These are phyloP conservation scores for Ophiorrhiza pumila DNA, from an alignment of 257 asterid species.

Conservation along the genomic window DNA sequence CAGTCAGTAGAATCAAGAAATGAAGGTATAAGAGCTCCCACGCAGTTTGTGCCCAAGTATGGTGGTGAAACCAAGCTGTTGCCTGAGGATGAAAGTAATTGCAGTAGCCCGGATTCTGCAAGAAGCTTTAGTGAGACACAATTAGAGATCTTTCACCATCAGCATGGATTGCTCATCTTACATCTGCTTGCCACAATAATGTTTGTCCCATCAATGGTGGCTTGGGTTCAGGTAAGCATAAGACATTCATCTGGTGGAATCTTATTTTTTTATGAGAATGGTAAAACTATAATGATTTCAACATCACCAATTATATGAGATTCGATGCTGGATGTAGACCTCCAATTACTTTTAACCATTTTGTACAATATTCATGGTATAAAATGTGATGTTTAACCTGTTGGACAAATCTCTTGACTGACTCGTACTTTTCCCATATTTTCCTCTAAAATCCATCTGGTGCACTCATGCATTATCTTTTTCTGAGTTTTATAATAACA, in stretches of 20 bases:
- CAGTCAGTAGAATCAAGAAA: conserved; percentile 44
- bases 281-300: neutral
- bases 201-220: conserved; percentile 84
- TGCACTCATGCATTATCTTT: neutral
- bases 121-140: conserved; percentile 74
- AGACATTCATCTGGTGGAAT: neutral
- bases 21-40: conserved; percentile 26
- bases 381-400: neutral
- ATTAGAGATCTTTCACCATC: conserved; percentile 82
- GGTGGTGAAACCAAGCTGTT: conserved; percentile 38
- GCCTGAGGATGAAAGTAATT: conserved; percentile 34
- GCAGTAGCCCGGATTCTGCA: conserved; percentile 53
- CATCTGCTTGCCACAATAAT: conserved; percentile 74
- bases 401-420: neutral
- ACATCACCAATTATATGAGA: neutral
- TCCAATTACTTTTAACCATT: neutral
- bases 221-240: conserved; percentile 79
- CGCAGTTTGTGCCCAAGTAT: conserved; percentile 35
- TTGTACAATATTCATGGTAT: neutral
- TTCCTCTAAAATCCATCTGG: too few species aligned
- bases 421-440: too few species aligned
- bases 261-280: conserved; percentile 3
- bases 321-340: neutral
- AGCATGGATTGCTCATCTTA: conserved; percentile 75
- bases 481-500: neutral